Evolutionary conservation across 2,329 filamentous ascomycete genomes (phyloP).

Genomic region (Arthroderma uncinatum): DNA sequence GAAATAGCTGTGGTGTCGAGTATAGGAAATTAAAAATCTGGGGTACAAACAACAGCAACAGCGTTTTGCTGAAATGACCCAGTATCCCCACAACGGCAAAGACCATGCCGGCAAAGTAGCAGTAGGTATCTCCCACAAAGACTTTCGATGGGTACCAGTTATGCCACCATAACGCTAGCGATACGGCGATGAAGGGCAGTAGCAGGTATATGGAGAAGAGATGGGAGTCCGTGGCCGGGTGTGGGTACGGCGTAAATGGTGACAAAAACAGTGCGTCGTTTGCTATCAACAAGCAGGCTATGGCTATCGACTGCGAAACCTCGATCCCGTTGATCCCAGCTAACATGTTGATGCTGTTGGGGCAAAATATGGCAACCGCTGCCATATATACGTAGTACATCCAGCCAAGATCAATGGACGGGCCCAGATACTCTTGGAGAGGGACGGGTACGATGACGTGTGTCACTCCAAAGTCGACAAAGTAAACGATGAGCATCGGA

Average conservation of each 20-base stretch:
- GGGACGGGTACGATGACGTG: slow-evolving; percentile 84
- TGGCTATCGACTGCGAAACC: slow-evolving; percentile 83
- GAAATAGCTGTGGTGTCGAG: slow-evolving; percentile 82
- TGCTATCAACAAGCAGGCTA: slow-evolving; percentile 68
- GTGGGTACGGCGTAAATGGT: slow-evolving; percentile 64
- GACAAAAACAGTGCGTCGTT: slow-evolving; percentile 82
- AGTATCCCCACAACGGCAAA: slow-evolving; percentile 95
- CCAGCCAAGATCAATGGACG: slow-evolving; percentile 68
- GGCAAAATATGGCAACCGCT: slow-evolving; percentile 89
- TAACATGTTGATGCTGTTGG: slow-evolving; percentile 99
- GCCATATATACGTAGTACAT: slow-evolving; percentile 97
- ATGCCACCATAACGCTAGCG: slow-evolving; percentile 70
- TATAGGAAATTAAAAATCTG: slow-evolving; percentile 97
- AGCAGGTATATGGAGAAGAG: slow-evolving; percentile 92
- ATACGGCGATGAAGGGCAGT: slow-evolving; percentile 87
- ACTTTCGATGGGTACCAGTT: slow-evolving; percentile 95
- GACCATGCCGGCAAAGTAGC: slow-evolving; percentile 98
- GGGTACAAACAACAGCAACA: slow-evolving; percentile 78
- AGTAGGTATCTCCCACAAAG: slow-evolving; percentile 97
- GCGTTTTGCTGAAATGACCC: slow-evolving; percentile 95
- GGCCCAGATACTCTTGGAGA: slow-evolving; percentile 71
- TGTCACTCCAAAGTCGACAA: slow-evolving; percentile 95
- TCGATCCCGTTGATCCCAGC: slow-evolving; percentile 98
- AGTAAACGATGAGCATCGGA: slow-evolving; percentile 91
- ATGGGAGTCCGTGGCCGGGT: slow-evolving; percentile 91